Evolutionary conservation across 2,329 filamentous ascomycete genomes (phyloP).

Genomic region (Atkinsonella hypoxylon): DNA sequence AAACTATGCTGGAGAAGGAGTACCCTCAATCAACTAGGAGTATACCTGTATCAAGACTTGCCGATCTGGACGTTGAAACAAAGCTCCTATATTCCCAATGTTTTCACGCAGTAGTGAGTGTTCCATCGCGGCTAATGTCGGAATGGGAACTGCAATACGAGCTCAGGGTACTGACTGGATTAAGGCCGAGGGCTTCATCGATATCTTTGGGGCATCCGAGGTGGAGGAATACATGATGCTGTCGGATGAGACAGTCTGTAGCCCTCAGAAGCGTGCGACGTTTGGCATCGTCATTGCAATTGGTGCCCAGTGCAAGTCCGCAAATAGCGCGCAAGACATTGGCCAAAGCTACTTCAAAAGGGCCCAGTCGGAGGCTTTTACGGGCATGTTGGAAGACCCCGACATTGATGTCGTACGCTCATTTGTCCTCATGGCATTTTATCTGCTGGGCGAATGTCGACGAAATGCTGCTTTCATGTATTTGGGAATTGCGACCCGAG

Average conservation of each 20-base stretch:
- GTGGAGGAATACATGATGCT: slow-evolving; percentile 14
- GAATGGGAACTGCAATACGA: too few species aligned
- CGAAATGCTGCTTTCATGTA: slow-evolving; percentile 53
- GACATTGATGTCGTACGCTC: slow-evolving; percentile 39
- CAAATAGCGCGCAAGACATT: slow-evolving; percentile 23
- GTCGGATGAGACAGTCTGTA: slow-evolving; percentile 2
- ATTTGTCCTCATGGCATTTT: slow-evolving; percentile 46
- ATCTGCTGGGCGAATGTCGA: slow-evolving; percentile 46
- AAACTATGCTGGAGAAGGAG: slow-evolving; percentile 40
- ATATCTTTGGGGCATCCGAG: slow-evolving; percentile 19
- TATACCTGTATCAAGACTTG: neutral
- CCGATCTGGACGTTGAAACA: slow-evolving; percentile 9
- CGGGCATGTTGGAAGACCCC: slow-evolving; percentile 32
- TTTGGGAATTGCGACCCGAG: slow-evolving; percentile 44
- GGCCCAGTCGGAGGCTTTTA: slow-evolving; percentile 15
- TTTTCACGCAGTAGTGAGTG: slow-evolving; percentile 13
- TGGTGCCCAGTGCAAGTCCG: slow-evolving; percentile 18
- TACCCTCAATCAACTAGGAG: slow-evolving; percentile 7
- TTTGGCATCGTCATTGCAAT: slow-evolving; percentile 22
- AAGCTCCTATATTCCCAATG: slow-evolving; percentile 9
- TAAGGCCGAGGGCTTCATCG: slow-evolving; percentile 22
- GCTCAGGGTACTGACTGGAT: slow-evolving; percentile 4
- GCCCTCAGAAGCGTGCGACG: slow-evolving; percentile 16
- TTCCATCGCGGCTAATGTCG: neutral
- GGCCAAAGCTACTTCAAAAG: slow-evolving; percentile 16